A percentile compares a stretch with the other conserved stretches of the same genome.
phyloP scores from a whole-genome alignment of 306 rosid species.

The Sphenostylis stenocarpa region DNA sequence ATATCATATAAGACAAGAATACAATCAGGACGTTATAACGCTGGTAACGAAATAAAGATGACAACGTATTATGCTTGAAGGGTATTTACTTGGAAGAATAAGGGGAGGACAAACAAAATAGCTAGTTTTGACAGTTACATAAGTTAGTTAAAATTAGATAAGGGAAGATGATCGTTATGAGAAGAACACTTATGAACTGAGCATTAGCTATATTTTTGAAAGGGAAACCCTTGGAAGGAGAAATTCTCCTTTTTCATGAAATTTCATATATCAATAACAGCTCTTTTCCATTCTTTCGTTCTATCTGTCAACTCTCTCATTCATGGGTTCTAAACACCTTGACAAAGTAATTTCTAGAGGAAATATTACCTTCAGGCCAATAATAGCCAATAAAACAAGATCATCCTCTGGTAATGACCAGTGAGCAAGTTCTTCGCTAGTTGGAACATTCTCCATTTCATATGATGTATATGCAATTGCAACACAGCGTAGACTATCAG shows the following conservation, averaged over 20 bases:
- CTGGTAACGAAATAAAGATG: not conserved
- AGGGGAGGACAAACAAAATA: slow-evolving; percentile 4
- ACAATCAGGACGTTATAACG: not conserved
- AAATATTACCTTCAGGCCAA: slow-evolving; percentile 75
- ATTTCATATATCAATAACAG: not conserved
- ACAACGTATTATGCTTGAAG: not conserved
- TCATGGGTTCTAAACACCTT: not conserved
- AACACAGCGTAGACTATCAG: slow-evolving; percentile 72
- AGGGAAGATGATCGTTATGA: not conserved
- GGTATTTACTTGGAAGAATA: slow-evolving; percentile 8
- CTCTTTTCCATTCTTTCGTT: not conserved
- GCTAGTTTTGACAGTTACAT: not conserved
- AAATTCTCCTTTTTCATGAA: not conserved
- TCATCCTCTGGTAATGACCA: slow-evolving; percentile 87
- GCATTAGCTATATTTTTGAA: not conserved
- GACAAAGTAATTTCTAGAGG: not conserved
- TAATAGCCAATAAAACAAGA: slow-evolving; percentile 81
- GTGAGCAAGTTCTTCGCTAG: slow-evolving; percentile 56
- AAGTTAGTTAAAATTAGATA: not conserved
- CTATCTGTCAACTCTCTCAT: not conserved
- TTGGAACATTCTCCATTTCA: slow-evolving; percentile 58
- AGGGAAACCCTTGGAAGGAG: not conserved
- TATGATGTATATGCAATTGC: slow-evolving; percentile 73
- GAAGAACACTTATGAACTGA: not conserved
- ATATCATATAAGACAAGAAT: not conserved